Conservation (phyloP, 495 filamentous ascomycete genomes). For the Thozetella sp. region DNA sequence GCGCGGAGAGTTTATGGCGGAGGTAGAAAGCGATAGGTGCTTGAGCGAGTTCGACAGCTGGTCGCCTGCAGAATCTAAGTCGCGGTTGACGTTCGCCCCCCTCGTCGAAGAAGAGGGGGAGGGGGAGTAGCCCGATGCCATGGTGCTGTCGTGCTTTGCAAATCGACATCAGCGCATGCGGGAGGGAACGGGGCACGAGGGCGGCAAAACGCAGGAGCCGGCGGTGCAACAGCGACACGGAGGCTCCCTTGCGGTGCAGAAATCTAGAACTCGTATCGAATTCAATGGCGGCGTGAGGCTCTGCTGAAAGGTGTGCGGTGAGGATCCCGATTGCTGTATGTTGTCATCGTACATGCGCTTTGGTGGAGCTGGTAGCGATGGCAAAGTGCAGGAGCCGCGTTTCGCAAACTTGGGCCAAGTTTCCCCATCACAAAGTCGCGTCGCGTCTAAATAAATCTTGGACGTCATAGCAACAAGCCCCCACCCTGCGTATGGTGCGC, state of each 20-base stretch:
- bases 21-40: constrained; percentile 37
- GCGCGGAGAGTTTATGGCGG: constrained; percentile 20
- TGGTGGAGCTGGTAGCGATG: constrained; percentile 5
- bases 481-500: background rate
- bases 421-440: constrained; percentile 13
- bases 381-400: background rate
- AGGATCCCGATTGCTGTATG: constrained; percentile 4
- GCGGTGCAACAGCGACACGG: no score
- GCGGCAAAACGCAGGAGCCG: background rate
- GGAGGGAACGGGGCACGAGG: background rate
- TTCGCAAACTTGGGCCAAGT: constrained; percentile 6
- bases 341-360: constrained; percentile 14
- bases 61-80: constrained; percentile 11
- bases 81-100: constrained; percentile 19
- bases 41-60: constrained; percentile 42
- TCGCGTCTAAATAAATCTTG: constrained; percentile 15
- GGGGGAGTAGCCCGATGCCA: constrained; percentile 1
- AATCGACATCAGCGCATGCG: background rate
- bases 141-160: constrained; percentile 1
- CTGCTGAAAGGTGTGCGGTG: background rate
- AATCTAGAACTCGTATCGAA: background rate
- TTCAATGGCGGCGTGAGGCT: background rate
- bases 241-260: no score
- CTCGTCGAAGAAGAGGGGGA: constrained; percentile 8
- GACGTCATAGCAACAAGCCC: constrained; percentile 22